phyloP scores from a whole-genome alignment of 495 filamentous ascomycete genomes.

The Lepraria neglecta region DNA sequence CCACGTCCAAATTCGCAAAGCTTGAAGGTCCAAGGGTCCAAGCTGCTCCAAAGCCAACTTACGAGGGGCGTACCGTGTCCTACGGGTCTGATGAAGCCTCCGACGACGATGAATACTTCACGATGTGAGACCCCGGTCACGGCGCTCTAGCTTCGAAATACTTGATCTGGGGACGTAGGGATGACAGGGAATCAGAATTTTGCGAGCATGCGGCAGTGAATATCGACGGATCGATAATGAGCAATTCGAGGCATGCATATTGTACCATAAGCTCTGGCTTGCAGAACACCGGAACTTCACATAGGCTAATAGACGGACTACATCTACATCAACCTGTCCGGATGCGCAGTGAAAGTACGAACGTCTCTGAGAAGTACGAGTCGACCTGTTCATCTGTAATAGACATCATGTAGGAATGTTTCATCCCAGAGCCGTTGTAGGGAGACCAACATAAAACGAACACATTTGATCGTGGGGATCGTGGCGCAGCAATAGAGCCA shows the following conservation, averaged over 20 bases:
- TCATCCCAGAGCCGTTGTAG: background rate
- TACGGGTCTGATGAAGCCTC: constrained; percentile 24
- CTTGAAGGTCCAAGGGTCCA: background rate
- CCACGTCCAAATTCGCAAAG: constrained; percentile 14
- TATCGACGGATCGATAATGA: too few species aligned
- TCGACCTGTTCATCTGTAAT: background rate
- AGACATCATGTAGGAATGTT: background rate
- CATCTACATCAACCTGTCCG: background rate
- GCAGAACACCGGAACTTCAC: background rate
- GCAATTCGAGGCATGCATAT: too few species aligned
- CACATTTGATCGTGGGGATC: background rate
- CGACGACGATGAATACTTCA: constrained; percentile 15
- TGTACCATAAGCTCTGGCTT: too few species aligned
- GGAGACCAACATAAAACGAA: constrained; percentile 6
- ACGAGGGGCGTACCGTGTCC: background rate
- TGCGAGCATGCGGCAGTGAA: too few species aligned
- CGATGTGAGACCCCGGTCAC: background rate
- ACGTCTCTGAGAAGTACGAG: background rate
- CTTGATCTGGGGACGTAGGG: background rate
- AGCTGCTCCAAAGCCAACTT: background rate
- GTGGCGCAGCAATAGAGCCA: constrained; percentile 15
- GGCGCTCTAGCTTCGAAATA: background rate
- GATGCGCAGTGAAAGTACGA: background rate
- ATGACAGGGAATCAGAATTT: too few species aligned
- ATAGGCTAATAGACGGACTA: background rate